Conservation (phyloP, 345 rosid species). For the Eucalyptus marginata region DNA sequence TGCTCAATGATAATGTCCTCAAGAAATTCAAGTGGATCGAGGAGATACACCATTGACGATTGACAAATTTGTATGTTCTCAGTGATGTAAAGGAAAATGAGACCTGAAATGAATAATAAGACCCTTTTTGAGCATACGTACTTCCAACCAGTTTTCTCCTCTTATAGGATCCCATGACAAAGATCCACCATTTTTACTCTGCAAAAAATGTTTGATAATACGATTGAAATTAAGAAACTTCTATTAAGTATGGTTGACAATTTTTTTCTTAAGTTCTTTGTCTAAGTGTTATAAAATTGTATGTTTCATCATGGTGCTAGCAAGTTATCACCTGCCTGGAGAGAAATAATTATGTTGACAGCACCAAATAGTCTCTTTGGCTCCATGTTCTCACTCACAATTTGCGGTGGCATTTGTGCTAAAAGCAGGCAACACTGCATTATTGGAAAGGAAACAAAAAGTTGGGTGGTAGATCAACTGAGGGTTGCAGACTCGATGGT, state of each 20-base stretch:
- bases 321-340: constrained; percentile 7
- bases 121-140: neutral
- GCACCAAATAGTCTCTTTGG: constrained; percentile 15
- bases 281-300: too few species aligned
- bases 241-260: too few species aligned
- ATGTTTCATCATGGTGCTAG: too few species aligned
- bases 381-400: constrained; percentile 23
- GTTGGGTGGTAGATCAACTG: neutral
- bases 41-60: constrained; percentile 3
- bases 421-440: constrained; percentile 21
- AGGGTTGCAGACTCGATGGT: neutral
- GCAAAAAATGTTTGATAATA: neutral
- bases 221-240: too few species aligned
- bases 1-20: constrained; percentile 11
- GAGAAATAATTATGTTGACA: constrained; percentile 20
- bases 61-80: too few species aligned
- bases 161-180: constrained; percentile 38
- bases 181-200: constrained; percentile 31
- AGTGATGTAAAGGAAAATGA: too few species aligned
- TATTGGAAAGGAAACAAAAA: neutral
- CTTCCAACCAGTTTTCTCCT: constrained; percentile 18
- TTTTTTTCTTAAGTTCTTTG: too few species aligned
- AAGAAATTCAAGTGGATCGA: constrained; percentile 38
- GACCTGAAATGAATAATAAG: neutral
- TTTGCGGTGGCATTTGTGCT: constrained; percentile 9